phyloP scores from a whole-genome alignment of 148 eudicot species.

The Agrostemma githago region DNA sequence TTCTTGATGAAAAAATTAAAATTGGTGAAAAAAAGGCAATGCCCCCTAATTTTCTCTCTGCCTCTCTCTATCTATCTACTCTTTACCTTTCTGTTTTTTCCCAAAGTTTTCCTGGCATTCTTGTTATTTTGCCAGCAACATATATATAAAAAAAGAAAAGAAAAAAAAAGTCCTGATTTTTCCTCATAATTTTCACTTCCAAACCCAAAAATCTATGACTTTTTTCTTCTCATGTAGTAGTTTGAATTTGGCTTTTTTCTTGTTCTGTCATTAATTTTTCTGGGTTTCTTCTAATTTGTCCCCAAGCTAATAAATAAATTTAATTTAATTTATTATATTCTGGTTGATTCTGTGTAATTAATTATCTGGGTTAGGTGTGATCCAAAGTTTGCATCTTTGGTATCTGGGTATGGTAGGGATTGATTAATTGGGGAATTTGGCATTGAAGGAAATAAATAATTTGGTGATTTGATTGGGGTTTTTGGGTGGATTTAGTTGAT shows the following conservation, averaged over 20 bases:
- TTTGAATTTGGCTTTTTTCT: too few relatives aligned
- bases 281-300: not conserved
- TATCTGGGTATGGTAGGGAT: not conserved
- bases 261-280: not conserved
- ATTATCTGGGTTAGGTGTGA: not conserved
- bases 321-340: not conserved
- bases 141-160: not conserved
- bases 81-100: not conserved
- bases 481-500: constrained; percentile 11
- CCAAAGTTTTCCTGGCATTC: not conserved
- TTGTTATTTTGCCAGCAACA: not conserved
- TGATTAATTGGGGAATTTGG: not conserved
- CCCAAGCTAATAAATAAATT: not conserved
- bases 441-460: not conserved
- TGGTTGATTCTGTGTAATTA: not conserved
- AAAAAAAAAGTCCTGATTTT: not conserved
- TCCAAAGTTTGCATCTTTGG: not conserved
- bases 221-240: not conserved
- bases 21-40: not conserved
- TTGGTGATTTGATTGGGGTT: not conserved
- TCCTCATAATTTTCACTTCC: too few relatives aligned
- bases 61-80: not conserved
- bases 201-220: not conserved
- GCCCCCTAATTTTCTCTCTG: constrained; percentile 9
- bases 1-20: not conserved